Evolutionary conservation across 306 rosid genomes (phyloP).

Genomic region (Sphenostylis stenocarpa): DNA sequence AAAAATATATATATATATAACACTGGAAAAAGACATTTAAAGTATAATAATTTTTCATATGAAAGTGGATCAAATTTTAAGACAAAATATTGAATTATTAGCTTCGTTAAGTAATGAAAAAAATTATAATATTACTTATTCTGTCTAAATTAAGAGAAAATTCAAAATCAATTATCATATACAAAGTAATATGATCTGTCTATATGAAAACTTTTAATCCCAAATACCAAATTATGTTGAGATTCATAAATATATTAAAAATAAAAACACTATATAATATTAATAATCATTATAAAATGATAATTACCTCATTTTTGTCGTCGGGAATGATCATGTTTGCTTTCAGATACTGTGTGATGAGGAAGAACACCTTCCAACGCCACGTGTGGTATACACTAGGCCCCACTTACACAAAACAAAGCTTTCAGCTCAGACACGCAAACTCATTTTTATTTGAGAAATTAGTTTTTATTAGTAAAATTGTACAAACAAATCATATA

Average conservation of each 20-base stretch:
- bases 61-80: neutral
- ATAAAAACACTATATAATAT: neutral
- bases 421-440: too few relatives aligned
- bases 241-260: too few relatives aligned
- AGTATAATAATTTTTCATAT: neutral
- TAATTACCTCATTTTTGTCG: neutral
- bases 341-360: neutral
- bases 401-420: conserved; percentile 22
- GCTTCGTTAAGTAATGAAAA: neutral
- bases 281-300: neutral
- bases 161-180: too few relatives aligned
- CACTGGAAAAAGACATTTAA: too few relatives aligned
- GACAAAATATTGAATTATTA: neutral
- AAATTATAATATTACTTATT: neutral
- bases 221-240: too few relatives aligned
- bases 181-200: too few relatives aligned
- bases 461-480: neutral
- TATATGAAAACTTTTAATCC: too few relatives aligned
- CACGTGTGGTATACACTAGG: conserved; percentile 3
- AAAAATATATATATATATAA: too few relatives aligned
- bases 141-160: too few relatives aligned
- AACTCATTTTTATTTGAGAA: neutral
- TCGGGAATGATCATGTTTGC: neutral
- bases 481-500: neutral
- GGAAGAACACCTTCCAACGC: neutral